These are phyloP conservation scores for Catharanthus roseus DNA, from an alignment of 257 asterid species.

Conservation along the genomic window DNA sequence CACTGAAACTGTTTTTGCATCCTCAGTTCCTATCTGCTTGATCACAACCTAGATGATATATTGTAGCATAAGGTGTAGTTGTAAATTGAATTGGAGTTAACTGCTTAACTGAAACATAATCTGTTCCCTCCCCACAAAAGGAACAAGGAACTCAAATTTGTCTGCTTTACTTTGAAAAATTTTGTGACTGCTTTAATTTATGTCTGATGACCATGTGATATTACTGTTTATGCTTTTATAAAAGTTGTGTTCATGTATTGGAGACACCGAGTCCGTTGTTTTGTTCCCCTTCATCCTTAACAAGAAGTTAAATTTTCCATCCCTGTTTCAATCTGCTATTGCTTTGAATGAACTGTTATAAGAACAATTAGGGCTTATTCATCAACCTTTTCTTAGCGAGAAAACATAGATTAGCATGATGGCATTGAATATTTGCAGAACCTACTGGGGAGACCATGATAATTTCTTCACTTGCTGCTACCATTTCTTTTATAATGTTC, in stretches of 20 bases:
- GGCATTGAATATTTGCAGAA: background rate
- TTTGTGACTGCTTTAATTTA: background rate
- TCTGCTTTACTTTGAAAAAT: background rate
- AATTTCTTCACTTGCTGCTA: background rate
- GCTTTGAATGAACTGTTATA: background rate
- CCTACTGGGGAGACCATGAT: background rate
- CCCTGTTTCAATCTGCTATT: background rate
- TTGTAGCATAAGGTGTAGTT: background rate
- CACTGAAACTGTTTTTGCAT: background rate
- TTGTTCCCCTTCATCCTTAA: too few relatives aligned
- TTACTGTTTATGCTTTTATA: background rate
- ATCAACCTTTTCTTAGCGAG: background rate
- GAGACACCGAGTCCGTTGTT: background rate
- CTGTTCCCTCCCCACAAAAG: too few relatives aligned
- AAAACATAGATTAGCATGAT: background rate
- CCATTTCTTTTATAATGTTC: background rate
- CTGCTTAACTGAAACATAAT: background rate
- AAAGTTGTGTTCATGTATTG: background rate
- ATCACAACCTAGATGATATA: background rate
- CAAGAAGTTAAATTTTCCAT: background rate
- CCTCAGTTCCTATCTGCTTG: background rate
- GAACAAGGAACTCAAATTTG: background rate
- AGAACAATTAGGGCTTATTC: background rate
- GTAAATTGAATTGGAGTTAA: background rate
- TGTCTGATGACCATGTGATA: background rate